These are phyloP conservation scores for Elsinoe perseae DNA, from an alignment of 2,329 filamentous ascomycete genomes.

Conservation along the genomic window DNA sequence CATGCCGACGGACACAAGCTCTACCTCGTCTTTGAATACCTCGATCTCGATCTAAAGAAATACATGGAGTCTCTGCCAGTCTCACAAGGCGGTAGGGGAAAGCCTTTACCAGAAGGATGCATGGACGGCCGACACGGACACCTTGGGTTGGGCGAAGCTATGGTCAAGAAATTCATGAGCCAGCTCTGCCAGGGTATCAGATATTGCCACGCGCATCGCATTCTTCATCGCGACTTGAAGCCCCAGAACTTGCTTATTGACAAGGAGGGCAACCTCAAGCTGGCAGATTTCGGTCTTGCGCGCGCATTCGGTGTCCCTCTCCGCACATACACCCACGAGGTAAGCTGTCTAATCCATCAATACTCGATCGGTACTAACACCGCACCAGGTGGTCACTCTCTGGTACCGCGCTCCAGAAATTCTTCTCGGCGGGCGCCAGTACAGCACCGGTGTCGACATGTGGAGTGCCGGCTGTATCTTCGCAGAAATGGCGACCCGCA, in stretches of 20 bases:
- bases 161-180: slow-evolving; percentile 88
- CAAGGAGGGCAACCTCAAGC: slow-evolving; percentile 78
- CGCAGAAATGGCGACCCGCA: slow-evolving; percentile 91
- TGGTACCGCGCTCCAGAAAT: slow-evolving; percentile 93
- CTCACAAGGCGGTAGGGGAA: slow-evolving; percentile 75
- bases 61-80: slow-evolving; percentile 90
- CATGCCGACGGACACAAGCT: slow-evolving; percentile 92
- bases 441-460: slow-evolving; percentile 92
- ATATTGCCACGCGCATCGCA: slow-evolving; percentile 95
- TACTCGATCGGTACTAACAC: background rate
- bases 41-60: slow-evolving; percentile 87
- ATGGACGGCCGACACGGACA: slow-evolving; percentile 53
- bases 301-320: slow-evolving; percentile 87
- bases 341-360: slow-evolving; percentile 28
- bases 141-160: slow-evolving; percentile 66
- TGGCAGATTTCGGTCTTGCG: slow-evolving; percentile 90
- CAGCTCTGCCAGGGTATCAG: slow-evolving; percentile 88
- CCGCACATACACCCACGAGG: slow-evolving; percentile 86
- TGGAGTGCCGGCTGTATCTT: slow-evolving; percentile 94
- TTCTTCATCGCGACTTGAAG: slow-evolving; percentile 91
- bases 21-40: slow-evolving; percentile 86
- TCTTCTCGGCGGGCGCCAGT: slow-evolving; percentile 80
- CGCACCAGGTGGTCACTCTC: slow-evolving; percentile 66
- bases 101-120: slow-evolving; percentile 68
- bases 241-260: slow-evolving; percentile 96